These are phyloP conservation scores for Trichoderma atrobrunneum DNA, from an alignment of 2,329 filamentous ascomycete genomes.

Conservation along the genomic window DNA sequence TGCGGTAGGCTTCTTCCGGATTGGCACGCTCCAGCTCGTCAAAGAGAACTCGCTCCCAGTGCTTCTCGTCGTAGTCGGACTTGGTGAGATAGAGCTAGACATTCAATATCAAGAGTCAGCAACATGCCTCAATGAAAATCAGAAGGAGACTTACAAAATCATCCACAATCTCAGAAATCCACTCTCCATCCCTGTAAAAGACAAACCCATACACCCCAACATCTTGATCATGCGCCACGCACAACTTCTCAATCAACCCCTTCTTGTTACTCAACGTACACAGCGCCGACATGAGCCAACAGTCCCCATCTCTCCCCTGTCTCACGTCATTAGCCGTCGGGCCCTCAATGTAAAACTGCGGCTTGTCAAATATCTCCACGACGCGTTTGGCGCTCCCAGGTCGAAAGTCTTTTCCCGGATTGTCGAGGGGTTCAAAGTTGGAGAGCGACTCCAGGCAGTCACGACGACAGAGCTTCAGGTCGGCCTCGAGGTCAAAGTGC, in stretches of 20 bases:
- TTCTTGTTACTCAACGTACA: slow-evolving; percentile 73
- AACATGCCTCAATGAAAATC: neutral
- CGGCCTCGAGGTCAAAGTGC: slow-evolving; percentile 81
- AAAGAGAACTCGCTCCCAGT: slow-evolving; percentile 45
- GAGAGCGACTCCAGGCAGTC: slow-evolving; percentile 50
- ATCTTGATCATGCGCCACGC: slow-evolving; percentile 67
- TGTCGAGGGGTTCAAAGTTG: slow-evolving; percentile 30
- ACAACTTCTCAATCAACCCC: slow-evolving; percentile 68
- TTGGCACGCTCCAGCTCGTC: slow-evolving; percentile 47
- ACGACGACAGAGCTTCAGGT: slow-evolving; percentile 59
- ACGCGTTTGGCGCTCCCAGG: slow-evolving; percentile 66
- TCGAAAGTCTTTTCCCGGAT: slow-evolving; percentile 34
- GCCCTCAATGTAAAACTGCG: slow-evolving; percentile 74
- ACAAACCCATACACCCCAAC: slow-evolving; percentile 85
- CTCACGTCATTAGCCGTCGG: slow-evolving; percentile 74
- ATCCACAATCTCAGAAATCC: slow-evolving; percentile 59
- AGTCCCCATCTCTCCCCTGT: slow-evolving; percentile 76
- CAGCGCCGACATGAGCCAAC: slow-evolving; percentile 80
- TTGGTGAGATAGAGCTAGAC: slow-evolving; percentile 51
- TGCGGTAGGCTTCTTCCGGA: slow-evolving; percentile 60
- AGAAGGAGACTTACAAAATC: slow-evolving; percentile 42
- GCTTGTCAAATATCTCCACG: slow-evolving; percentile 70
- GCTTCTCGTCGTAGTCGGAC: slow-evolving; percentile 59
- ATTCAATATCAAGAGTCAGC: neutral
- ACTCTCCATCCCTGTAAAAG: slow-evolving; percentile 77